Evolutionary conservation across 805 yeast genomes (phyloP), one percentile per base, ranked within the genome.

Genomic region (Saccharomycopsis olivae): DNA sequence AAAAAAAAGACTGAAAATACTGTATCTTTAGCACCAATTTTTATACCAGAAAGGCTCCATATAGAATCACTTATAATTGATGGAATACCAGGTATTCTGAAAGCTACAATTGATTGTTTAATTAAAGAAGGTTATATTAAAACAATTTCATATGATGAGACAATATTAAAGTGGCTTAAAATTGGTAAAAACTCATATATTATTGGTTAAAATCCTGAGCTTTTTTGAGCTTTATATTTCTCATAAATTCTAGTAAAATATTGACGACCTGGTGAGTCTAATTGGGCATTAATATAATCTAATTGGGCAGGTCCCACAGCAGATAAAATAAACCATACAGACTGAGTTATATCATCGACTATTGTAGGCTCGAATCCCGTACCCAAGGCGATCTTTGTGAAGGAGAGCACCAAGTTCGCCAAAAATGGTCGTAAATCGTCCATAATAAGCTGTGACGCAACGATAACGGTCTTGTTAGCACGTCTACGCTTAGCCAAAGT

Each of bases 181-280:
- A 29, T 36, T 33, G 40, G 40, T 10, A 33, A 27, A 33, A 41
- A 41, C 18, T 34, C 36, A 27, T 29, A 23, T 19, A 18, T 35
- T 3, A 25, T n/a, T 18, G 17, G 18, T 27, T 35, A 28, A 20
- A 8, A 5, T 27, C 11, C 10, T 8, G 11, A 23, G 27, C 27
- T 8, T 23, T 8, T 8, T 6, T 23, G 6, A 23, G 27, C 27
- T 54, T 72, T 74, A 61, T 85, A 89, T 47, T 80, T 84, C 5
- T 73, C 72, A 51, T 82, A 85, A 30, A 88, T 52, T 0, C 72
- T 63, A 52, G 69, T 76, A 64, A 77, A 80, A 50, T 78, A 74
- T 1, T 75, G 66, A 49, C 84, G 71, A 3, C 92, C 81, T 29
- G 82, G 71, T 17, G 61, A 54, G 49, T 89, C 95, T 50, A 87